Percentiles rank a stretch among this genome's conserved stretches.
These are phyloP conservation scores for Angomonas ambiguus DNA, from an alignment of 208 protist genomes.

Conservation along the genomic window DNA sequence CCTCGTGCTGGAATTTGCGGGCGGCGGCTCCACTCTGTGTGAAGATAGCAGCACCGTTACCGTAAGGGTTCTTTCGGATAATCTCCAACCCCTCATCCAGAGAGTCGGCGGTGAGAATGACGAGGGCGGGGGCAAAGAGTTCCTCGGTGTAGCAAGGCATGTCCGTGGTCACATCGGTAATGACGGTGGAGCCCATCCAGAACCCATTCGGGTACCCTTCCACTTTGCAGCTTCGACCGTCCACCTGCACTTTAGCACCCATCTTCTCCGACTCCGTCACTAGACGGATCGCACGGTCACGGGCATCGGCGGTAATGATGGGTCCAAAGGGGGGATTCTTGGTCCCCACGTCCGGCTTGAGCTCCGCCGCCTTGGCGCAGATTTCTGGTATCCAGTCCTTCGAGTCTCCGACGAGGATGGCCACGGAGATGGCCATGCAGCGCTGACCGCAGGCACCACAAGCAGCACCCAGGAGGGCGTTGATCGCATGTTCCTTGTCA, in stretches of 20 bases:
- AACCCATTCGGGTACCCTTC: constrained; percentile 8
- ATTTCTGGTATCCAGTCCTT: constrained; percentile 8
- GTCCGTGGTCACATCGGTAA: background rate
- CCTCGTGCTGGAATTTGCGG: constrained; percentile 13
- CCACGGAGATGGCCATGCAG: constrained; percentile 9
- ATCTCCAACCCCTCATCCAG: constrained; percentile 5
- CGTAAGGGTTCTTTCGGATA: background rate
- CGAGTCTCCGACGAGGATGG: constrained; percentile 7
- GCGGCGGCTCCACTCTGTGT: constrained; percentile 6
- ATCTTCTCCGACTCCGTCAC: constrained; percentile 5
- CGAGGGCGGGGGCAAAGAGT: constrained; percentile 4
- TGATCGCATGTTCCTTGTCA: constrained; percentile 8
- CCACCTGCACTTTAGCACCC: background rate
- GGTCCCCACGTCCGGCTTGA: constrained; percentile 7
- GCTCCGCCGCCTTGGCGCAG: constrained; percentile 11
- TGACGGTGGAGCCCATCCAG: constrained; percentile 4
- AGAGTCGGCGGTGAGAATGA: background rate
- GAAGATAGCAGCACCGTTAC: background rate
- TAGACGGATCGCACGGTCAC: constrained; percentile 2
- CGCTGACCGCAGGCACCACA: constrained; percentile 6
- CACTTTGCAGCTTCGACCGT: background rate
- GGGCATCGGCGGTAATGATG: constrained; percentile 2
- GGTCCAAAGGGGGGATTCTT: constrained; percentile 7
- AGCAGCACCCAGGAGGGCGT: constrained; percentile 2
- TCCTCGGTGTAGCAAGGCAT: constrained; percentile 1